Conservation (phyloP, 176 grass and related monocot species). For the Aegilops sharonensis region DNA sequence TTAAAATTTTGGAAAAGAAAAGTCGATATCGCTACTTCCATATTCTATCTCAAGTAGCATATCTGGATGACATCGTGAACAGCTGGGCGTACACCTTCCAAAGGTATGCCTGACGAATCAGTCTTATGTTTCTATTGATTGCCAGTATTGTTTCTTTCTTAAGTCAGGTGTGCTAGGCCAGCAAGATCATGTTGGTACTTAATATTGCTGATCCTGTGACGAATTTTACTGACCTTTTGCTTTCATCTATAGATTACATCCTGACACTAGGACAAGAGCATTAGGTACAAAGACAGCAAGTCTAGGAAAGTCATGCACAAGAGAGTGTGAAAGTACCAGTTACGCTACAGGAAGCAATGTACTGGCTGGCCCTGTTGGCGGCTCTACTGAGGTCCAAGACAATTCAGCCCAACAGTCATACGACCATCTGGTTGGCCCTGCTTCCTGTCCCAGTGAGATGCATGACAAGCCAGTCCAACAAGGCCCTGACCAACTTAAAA, state of each 20-base stretch:
- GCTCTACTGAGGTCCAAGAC: conserved; percentile 16
- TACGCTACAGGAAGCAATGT: conserved; percentile 13
- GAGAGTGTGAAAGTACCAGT: conserved; percentile 14
- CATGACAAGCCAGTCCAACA: conserved; percentile 32
- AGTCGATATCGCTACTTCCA: conserved; percentile 61
- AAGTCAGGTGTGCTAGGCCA: background rate
- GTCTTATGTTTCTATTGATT: conserved; percentile 35
- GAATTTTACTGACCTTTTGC: conserved; percentile 2
- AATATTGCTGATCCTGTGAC: conserved; percentile 16
- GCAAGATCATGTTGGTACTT: conserved; percentile 5
- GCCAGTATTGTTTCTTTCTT: conserved; percentile 30
- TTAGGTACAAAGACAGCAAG: conserved; percentile 36
- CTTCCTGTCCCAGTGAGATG: conserved; percentile 35
- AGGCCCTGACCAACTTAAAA: conserved; percentile 37
- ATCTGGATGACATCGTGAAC: conserved; percentile 84
- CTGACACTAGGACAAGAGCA: conserved; percentile 44
- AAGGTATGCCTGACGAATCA: conserved; percentile 47
- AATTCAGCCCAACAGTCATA: conserved; percentile 19
- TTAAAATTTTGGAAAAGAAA: conserved; percentile 74
- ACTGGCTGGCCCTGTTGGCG: conserved; percentile 29
- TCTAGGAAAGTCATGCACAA: conserved; percentile 26
- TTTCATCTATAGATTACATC: conserved; percentile 62
- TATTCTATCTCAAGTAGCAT: conserved; percentile 82
- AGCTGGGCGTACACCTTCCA: conserved; percentile 86
- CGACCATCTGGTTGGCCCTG: conserved; percentile 15